Conservation (phyloP, 768 basidiomycete species). For the Boletus reticuloceps region DNA sequence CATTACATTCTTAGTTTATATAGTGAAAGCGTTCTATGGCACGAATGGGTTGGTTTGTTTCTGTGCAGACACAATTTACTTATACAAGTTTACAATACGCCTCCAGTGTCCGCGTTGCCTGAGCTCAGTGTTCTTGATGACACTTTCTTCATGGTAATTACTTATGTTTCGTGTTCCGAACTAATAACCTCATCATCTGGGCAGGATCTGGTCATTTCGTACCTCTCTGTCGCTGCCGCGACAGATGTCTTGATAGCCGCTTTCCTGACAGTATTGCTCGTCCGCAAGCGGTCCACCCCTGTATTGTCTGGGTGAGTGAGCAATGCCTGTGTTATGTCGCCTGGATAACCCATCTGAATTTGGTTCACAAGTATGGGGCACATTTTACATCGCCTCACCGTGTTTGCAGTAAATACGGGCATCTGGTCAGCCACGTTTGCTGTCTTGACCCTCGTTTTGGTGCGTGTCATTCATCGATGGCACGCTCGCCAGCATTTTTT, state of each 20-base stretch:
- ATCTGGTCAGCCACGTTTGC: constrained; percentile 49
- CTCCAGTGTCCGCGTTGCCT: not conserved
- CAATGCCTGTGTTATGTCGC: no score
- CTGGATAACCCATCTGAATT: not conserved
- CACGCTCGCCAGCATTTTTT: not conserved
- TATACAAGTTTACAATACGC: not conserved
- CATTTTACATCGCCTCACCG: constrained; percentile 5
- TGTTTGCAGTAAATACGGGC: constrained; percentile 24
- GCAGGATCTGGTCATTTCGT: not conserved
- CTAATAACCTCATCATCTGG: not conserved
- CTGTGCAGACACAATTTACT: not conserved
- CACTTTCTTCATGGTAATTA: not conserved
- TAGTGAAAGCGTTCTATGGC: not conserved
- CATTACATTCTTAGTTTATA: not conserved
- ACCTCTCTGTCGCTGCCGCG: not conserved
- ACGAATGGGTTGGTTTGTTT: constrained; percentile 1
- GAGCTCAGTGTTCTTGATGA: not conserved
- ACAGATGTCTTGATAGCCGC: constrained; percentile 5
- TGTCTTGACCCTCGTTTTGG: constrained; percentile 45
- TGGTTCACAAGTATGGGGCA: constrained; percentile 1
- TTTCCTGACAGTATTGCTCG: constrained; percentile 2
- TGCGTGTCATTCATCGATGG: constrained; percentile 28
- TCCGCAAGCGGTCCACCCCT: not conserved
- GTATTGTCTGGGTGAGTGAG: not conserved
- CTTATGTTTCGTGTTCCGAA: not conserved